Base-by-base conservation (phyloP, 2,329 filamentous ascomycete genomes). In the Xylaria sp. region DNA sequence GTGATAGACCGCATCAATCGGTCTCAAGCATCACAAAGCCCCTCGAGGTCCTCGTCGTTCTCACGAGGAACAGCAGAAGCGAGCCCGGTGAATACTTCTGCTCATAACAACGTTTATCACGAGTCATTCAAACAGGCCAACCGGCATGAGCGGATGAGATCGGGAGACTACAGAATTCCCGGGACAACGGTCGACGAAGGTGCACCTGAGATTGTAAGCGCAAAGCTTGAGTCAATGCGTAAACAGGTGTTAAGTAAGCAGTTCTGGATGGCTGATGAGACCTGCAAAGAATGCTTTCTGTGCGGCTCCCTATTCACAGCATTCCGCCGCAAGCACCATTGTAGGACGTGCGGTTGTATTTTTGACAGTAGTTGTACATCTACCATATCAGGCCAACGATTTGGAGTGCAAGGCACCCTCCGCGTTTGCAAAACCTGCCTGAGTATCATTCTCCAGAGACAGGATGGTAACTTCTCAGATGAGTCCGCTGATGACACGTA, bases 231-330 rank as follows among this genome's bases (percentile, higher is more conserved):
- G 59, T 91, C 92, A 74, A 91, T 97, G 85, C 90, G 92, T 71
- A 92, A 93, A 75, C 94, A 95, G 77, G 91, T 99, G 8, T 83
- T 98, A 55, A 97, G 93, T 79, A 96, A 94, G 77, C 94, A 98
- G 74, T 98, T 97, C 75, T 98, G 95, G 96, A 99, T 99, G 96
- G 93, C 94, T 68, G 96, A 99, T 78, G 96, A 98, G 77, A 98
- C 97, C 71, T 97, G 95, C 68, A 98, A 97, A 78, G 95, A 98
- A 75, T 99, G 96, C 77, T 99, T 98, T 78, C 89, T 93, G 54
- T 99, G 96, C 76, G 93, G 93, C 54, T 92, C 93, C 67, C 88
- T 92, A 1, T 99, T 99, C 77, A 94, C 94, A 0, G 96, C 95
- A 1, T 98, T 98, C 78, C 89, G 96, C 68, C 90, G 96, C 72